phyloP scores from a whole-genome alignment of 768 basidiomycete genomes.

The Boletus pseudo-olivaceus region DNA sequence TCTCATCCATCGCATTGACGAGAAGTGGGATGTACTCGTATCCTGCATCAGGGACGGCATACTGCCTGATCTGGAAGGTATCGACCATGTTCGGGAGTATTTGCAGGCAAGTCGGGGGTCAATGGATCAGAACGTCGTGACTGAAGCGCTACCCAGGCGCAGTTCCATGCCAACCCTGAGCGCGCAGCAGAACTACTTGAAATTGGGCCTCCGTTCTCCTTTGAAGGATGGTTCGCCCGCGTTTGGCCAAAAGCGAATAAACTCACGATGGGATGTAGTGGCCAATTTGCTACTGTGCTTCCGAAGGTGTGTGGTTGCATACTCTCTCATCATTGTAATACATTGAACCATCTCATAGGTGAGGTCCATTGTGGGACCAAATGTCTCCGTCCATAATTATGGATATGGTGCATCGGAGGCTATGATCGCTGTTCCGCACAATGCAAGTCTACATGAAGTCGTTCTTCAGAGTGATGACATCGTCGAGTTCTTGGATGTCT shows the following conservation, averaged over 20 bases:
- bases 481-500: constrained; percentile 19
- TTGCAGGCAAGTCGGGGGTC: constrained; percentile 7
- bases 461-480: constrained; percentile 1
- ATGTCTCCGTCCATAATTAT: neutral
- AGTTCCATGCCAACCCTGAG: constrained; percentile 8
- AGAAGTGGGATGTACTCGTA: constrained; percentile 17
- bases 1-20: constrained; percentile 14
- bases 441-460: constrained; percentile 9
- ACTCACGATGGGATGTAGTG: constrained; percentile 8
- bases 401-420: constrained; percentile 15
- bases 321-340: neutral
- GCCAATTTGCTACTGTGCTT: constrained; percentile 6
- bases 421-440: neutral
- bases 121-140: neutral
- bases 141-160: constrained; percentile 1
- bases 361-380: constrained; percentile 12
- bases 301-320: constrained; percentile 8
- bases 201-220: constrained; percentile 11
- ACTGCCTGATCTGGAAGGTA: constrained; percentile 14
- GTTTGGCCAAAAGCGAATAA: constrained; percentile 13
- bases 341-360: no score
- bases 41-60: constrained; percentile 12
- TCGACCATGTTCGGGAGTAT: constrained; percentile 8
- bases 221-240: constrained; percentile 14
- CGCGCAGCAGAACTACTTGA: constrained; percentile 19